These are phyloP conservation scores for Leccinum ochraceum DNA, from an alignment of 768 basidiomycete species.

Conservation along the genomic window DNA sequence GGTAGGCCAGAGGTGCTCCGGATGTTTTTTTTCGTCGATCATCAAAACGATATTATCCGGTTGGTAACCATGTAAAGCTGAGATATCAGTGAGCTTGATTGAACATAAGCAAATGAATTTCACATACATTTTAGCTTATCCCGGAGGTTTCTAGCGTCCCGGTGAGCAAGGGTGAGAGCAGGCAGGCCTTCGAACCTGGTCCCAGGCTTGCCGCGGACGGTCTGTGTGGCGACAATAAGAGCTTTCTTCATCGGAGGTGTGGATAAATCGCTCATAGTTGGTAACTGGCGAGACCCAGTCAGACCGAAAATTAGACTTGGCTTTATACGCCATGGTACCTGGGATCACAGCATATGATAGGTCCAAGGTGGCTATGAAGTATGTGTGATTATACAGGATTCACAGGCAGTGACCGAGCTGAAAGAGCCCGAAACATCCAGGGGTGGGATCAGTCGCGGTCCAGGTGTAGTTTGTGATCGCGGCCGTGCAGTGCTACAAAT, in stretches of 20 bases:
- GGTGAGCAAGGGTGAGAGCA: slow-evolving; percentile 19
- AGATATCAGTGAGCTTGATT: not conserved
- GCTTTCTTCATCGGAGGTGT: slow-evolving; percentile 16
- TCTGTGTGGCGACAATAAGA: slow-evolving; percentile 20
- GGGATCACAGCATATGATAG: too few species aligned
- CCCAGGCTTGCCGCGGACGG: slow-evolving; percentile 4
- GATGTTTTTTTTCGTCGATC: slow-evolving; percentile 37
- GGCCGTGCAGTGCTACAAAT: too few species aligned
- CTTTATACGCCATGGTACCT: not conserved
- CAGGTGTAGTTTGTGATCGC: too few species aligned
- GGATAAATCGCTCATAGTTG: not conserved
- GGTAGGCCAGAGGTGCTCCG: slow-evolving; percentile 41
- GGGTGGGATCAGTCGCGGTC: too few species aligned
- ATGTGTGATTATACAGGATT: too few species aligned
- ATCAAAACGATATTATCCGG: slow-evolving; percentile 43
- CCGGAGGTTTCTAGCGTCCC: slow-evolving; percentile 19
- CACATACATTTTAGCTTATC: slow-evolving; percentile 17
- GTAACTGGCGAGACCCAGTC: not conserved
- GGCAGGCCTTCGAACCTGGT: not conserved
- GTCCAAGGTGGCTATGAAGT: too few species aligned
- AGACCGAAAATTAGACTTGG: not conserved
- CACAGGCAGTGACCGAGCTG: too few species aligned
- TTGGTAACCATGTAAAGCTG: slow-evolving; percentile 41
- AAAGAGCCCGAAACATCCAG: too few species aligned
- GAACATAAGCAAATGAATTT: not conserved